phyloP scores from a whole-genome alignment of 768 basidiomycete species.

The Filobasidium floriforme region DNA sequence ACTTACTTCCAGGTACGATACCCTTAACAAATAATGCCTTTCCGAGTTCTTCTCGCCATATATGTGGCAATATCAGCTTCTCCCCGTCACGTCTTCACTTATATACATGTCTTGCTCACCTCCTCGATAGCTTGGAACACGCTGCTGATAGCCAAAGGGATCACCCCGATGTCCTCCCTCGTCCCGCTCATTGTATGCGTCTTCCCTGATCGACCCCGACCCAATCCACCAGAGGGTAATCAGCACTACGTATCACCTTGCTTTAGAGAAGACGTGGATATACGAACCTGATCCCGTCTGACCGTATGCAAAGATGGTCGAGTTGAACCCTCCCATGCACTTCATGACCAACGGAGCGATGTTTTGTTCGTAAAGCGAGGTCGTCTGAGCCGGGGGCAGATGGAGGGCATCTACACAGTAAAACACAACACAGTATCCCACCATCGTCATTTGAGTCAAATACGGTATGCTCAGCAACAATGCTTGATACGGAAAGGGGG shows the following conservation, averaged over 20 bases:
- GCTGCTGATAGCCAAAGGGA: conserved; percentile 42
- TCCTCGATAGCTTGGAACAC: conserved; percentile 43
- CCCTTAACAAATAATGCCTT: conserved; percentile 39
- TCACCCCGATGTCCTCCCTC: conserved; percentile 38
- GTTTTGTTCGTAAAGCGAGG: conserved; percentile 35
- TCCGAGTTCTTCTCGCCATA: conserved; percentile 30
- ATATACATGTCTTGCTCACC: conserved; percentile 21
- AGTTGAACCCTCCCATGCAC: conserved; percentile 44
- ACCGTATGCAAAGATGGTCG: conserved; percentile 45
- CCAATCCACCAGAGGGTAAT: neutral
- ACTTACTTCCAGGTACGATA: conserved; percentile 41
- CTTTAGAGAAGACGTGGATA: neutral
- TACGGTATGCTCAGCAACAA: too few species aligned
- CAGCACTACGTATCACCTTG: too few species aligned
- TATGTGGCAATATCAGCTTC: neutral
- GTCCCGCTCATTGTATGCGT: conserved; percentile 32
- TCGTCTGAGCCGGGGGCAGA: conserved; percentile 33
- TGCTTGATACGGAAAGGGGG: neutral
- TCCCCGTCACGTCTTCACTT: neutral
- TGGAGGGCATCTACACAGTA: conserved; percentile 34
- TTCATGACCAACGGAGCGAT: conserved; percentile 41
- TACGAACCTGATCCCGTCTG: conserved; percentile 35
- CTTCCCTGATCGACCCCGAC: conserved; percentile 5
- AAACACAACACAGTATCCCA: neutral
- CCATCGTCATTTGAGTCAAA: neutral